A percentile compares a stretch with the other conserved stretches of the same genome.
These are phyloP conservation scores for Singerocomus rubriflavus DNA, from an alignment of 1,284 basidiomycete genomes.

Conservation along the genomic window DNA sequence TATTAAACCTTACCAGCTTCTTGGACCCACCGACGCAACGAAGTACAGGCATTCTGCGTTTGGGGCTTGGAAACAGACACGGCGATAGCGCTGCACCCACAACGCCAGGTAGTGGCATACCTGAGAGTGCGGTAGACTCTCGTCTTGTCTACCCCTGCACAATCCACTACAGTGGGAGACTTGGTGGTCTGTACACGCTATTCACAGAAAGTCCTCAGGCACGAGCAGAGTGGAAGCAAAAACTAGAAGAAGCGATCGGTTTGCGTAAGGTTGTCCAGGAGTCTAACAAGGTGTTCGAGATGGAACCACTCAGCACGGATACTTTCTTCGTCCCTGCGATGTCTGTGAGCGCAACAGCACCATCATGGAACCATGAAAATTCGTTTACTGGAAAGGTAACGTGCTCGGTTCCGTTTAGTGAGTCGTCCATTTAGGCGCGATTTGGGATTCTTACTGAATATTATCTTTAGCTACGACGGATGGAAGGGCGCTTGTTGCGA, in stretches of 20 bases:
- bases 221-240: slow-evolving; percentile 85
- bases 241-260: slow-evolving; percentile 85
- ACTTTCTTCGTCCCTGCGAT: slow-evolving; percentile 76
- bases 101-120: slow-evolving; percentile 34
- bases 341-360: slow-evolving; percentile 42
- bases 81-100: slow-evolving; percentile 30
- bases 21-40: slow-evolving; percentile 69
- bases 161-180: slow-evolving; percentile 80
- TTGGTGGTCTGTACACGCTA: slow-evolving; percentile 79
- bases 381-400: slow-evolving; percentile 87
- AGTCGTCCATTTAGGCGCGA: slow-evolving; percentile 33
- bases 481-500: slow-evolving; percentile 80
- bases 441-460: slow-evolving; percentile 8
- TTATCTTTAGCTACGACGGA: slow-evolving; percentile 66
- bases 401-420: slow-evolving; percentile 91
- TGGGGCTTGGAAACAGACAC: slow-evolving; percentile 44
- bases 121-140: slow-evolving; percentile 51
- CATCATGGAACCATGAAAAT: slow-evolving; percentile 67
- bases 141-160: slow-evolving; percentile 80
- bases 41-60: slow-evolving; percentile 57
- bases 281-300: slow-evolving; percentile 88
- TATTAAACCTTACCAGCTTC: slow-evolving; percentile 80
- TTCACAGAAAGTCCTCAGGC: slow-evolving; percentile 80
- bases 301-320: slow-evolving; percentile 81
- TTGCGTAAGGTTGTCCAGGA: slow-evolving; percentile 86